Evolutionary conservation across 306 rosid species (phyloP).

Genomic region (Oemleria cerasiformis): DNA sequence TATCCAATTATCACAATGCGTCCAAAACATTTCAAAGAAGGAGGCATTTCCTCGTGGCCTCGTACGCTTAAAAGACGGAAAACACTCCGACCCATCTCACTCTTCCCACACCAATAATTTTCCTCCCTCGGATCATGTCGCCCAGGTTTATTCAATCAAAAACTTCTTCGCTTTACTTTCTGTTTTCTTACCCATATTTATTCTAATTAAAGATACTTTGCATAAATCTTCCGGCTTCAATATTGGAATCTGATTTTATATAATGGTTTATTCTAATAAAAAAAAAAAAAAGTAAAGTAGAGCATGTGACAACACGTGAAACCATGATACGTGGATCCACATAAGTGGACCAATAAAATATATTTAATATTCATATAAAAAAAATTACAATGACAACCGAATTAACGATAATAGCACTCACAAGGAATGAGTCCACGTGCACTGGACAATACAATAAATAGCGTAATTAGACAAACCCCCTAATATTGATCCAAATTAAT

Average conservation of each 20-base stretch:
- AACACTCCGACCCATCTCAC: constrained; percentile 14
- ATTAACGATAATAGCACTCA: constrained; percentile 3
- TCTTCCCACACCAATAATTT: background rate
- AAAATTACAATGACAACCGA: background rate
- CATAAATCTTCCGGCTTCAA: background rate
- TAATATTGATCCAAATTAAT: too few species aligned
- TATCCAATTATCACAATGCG: background rate
- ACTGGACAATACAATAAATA: background rate
- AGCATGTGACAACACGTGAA: background rate
- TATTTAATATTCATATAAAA: too few species aligned
- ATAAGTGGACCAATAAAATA: background rate
- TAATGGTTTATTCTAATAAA: background rate
- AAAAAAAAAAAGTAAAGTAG: too few species aligned
- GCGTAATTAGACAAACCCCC: background rate
- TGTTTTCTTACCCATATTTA: too few species aligned
- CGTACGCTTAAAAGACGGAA: background rate
- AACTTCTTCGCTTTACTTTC: too few species aligned
- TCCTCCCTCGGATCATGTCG: background rate
- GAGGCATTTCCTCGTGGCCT: background rate
- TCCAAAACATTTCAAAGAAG: constrained; percentile 1
- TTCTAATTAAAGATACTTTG: too few species aligned
- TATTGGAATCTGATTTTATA: background rate
- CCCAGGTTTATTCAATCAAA: background rate
- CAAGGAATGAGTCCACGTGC: background rate
- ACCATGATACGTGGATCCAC: background rate